Base-by-base conservation (phyloP, 176 grass and related monocot species). In the Carex cristatella region DNA sequence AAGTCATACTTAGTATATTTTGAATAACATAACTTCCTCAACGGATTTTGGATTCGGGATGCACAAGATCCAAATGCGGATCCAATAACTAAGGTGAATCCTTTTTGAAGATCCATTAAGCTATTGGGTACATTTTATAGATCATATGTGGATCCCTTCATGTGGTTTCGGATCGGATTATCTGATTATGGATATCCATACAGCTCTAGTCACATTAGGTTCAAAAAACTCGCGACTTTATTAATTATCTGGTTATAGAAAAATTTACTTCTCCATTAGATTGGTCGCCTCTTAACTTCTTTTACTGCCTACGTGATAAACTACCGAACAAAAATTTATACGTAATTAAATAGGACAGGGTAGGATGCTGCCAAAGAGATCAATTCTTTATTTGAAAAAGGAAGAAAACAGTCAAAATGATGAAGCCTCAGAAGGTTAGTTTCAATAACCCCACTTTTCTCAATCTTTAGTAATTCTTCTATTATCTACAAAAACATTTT, bases 341-440 rank as follows among this genome's bases (percentile, higher is more conserved):
- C 86, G 4, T 80, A 64, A 89, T 72, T 83, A 51, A 71, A 84
- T 88, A 88, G 84, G 70, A 90, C 88, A 98, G 93, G 79, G 89
- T 72, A 90, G 86, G 84, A 89, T 92, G 81, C 53, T 79, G 51
- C 79, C 77, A 14, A 88, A 78, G 63, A 85, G 68, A 81, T 61
- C 84, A 23, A 56, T 68, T 84, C 4, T 49, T 42, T 12, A 14
- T 86, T 87, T 12, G 3, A 82, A 87, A 69, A 83, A 72, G 80
- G 16, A 51, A 57, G 30, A 44, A 6, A 31, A 61, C 85, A 62
- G 40, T 90, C 80, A 88, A 78, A 65, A 37, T 82, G 68, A 83
- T 75, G 86, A 90, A 90, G 75, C 60, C 68, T 67, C 79, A 37
- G 80, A 88, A 86, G 85, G 93, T 98, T 65, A 82, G 63, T 83